A percentile compares a stretch with the other conserved stretches of the same genome.
Conservation (phyloP, 768 basidiomycete genomes). For the Trametes maxima region DNA sequence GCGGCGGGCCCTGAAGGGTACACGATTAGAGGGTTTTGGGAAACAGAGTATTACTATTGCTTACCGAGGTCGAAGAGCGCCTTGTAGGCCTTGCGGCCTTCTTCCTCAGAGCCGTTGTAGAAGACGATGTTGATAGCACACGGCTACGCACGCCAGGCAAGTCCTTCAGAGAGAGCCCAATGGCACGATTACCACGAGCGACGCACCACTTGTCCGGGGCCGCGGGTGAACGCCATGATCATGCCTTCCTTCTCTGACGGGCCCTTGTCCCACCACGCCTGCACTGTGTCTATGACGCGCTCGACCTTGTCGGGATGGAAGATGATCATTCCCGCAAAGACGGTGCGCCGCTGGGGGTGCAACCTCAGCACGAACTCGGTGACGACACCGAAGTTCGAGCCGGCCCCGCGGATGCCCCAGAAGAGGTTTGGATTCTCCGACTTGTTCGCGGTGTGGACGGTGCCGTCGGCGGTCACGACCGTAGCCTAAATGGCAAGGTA, state of each 20-base stretch:
- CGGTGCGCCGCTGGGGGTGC: constrained; percentile 50
- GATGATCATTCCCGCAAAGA: constrained; percentile 46
- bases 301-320: constrained; percentile 35
- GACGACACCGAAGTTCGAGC: constrained; percentile 57
- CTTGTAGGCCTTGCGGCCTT: constrained; percentile 49
- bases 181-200: background rate
- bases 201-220: constrained; percentile 44
- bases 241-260: constrained; percentile 43
- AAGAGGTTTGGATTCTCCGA: constrained; percentile 45
- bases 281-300: constrained; percentile 28
- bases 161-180: background rate
- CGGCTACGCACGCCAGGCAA: constrained; percentile 36
- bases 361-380: constrained; percentile 51
- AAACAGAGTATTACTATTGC: too few species aligned
- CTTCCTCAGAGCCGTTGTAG: constrained; percentile 53
- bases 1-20: constrained; percentile 42
- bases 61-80: constrained; percentile 49
- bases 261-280: constrained; percentile 41
- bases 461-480: constrained; percentile 48
- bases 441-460: constrained; percentile 35
- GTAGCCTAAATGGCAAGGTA: constrained; percentile 41
- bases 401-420: constrained; percentile 55
- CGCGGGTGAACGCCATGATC: constrained; percentile 37
- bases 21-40: too few species aligned
- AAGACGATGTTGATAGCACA: constrained; percentile 41